Evolutionary conservation across 345 rosid species (phyloP).

Genomic region (Eucalyptus victrix): DNA sequence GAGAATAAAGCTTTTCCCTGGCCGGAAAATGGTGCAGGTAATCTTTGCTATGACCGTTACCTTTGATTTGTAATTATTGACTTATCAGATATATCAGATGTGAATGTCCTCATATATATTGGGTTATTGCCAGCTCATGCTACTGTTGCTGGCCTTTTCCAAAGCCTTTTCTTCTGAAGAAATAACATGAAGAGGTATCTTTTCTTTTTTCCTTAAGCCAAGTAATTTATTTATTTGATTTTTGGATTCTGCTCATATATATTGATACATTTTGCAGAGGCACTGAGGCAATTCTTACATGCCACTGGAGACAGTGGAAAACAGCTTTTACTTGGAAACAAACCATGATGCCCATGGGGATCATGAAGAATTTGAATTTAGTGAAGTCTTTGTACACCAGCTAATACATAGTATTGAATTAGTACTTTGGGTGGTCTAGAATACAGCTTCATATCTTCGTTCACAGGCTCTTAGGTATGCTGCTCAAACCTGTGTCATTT

Average conservation of each 20-base stretch:
- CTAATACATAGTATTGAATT: conserved; percentile 90
- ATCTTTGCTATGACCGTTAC: neutral
- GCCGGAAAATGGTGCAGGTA: conserved; percentile 68
- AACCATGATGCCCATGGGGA: conserved; percentile 45
- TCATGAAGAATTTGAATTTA: conserved; percentile 87
- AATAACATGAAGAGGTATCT: conserved; percentile 59
- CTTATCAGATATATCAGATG: neutral
- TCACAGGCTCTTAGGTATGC: conserved; percentile 82
- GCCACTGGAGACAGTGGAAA: conserved; percentile 51
- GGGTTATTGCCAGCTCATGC: conserved; percentile 37
- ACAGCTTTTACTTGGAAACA: conserved; percentile 48
- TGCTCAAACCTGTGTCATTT: neutral
- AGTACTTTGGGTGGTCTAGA: conserved; percentile 93
- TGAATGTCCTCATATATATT: neutral
- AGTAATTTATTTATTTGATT: neutral
- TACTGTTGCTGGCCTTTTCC: conserved; percentile 76
- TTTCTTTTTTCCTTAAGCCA: neutral
- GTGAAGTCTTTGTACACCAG: conserved; percentile 90
- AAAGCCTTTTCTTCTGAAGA: conserved; percentile 84
- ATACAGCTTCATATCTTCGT: conserved; percentile 93
- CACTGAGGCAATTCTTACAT: conserved; percentile 71
- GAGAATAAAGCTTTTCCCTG: conserved; percentile 79
- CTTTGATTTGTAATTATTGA: neutral
- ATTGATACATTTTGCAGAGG: conserved; percentile 34
- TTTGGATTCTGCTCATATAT: neutral